Conservation (phyloP, 768 basidiomycete genomes). For the Phaffia tasmanica region DNA sequence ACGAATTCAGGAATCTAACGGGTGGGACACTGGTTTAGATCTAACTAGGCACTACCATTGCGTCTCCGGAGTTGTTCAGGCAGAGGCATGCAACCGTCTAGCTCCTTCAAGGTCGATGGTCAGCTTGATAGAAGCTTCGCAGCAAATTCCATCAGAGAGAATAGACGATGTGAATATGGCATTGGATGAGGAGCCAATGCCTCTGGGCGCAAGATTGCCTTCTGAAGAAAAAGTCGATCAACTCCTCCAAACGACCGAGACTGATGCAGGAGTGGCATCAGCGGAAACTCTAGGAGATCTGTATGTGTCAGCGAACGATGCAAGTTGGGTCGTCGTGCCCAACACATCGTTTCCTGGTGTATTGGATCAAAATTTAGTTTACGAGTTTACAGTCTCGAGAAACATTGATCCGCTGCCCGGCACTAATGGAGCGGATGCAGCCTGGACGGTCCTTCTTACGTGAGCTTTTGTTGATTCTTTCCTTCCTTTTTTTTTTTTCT, state of each 20-base stretch:
- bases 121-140: background rate
- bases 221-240: background rate
- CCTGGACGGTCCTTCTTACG: slow-evolving; percentile 16
- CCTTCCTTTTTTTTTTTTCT: background rate
- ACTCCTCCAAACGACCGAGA: background rate
- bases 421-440: slow-evolving; percentile 14
- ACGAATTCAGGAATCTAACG: background rate
- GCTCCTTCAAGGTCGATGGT: background rate
- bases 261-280: background rate
- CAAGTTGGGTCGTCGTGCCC: slow-evolving; percentile 13
- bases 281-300: background rate
- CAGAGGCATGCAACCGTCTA: background rate
- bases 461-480: background rate
- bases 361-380: slow-evolving; percentile 1
- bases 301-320: slow-evolving; percentile 13
- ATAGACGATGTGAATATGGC: background rate
- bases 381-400: slow-evolving; percentile 3
- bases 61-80: background rate
- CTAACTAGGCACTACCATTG: background rate
- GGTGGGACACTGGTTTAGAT: slow-evolving; percentile 1
- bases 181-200: background rate
- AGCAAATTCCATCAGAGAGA: background rate
- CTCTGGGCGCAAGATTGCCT: background rate
- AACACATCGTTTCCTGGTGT: background rate
- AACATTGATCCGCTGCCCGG: slow-evolving; percentile 7